Evolutionary conservation across 305 asterid genomes (phyloP).

Genomic region (Fraxinus angustifolia): DNA sequence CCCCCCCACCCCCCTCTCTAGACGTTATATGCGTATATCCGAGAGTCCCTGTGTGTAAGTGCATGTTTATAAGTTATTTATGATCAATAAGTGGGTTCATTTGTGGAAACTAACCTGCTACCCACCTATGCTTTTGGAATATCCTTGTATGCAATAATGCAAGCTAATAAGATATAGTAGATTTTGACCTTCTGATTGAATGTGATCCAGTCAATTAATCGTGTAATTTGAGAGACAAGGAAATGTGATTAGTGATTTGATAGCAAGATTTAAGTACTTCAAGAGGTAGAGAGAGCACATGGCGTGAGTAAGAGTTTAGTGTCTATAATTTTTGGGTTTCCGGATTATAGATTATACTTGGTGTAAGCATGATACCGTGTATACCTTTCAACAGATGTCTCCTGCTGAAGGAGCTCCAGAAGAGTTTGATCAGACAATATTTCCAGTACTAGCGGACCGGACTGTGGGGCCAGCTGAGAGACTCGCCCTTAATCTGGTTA

Average conservation of each 20-base stretch:
- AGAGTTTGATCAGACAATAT: conserved; percentile 92
- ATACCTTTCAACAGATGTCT: conserved; percentile 52
- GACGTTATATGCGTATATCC: neutral
- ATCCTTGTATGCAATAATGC: neutral
- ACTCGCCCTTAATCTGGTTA: conserved; percentile 64
- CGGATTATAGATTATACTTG: neutral
- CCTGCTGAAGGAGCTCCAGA: conserved; percentile 85
- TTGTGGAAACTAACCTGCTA: neutral
- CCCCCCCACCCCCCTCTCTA: neutral
- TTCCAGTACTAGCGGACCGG: conserved; percentile 54
- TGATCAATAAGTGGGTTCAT: neutral
- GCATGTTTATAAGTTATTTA: conserved; percentile 6
- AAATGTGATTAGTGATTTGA: neutral
- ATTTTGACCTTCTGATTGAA: conserved; percentile 2
- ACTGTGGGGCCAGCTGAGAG: conserved; percentile 57
- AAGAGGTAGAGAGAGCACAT: neutral
- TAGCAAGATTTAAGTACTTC: conserved; percentile 6
- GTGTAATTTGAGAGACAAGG: neutral
- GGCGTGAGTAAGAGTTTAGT: neutral
- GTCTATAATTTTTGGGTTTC: neutral
- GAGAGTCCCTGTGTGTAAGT: neutral
- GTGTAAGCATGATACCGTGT: conserved; percentile 8
- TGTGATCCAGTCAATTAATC: neutral
- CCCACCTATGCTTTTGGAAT: neutral
- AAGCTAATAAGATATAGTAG: neutral